These are phyloP conservation scores for Acaromyces ingoldii DNA, from an alignment of 1,284 basidiomycete species.

Conservation along the genomic window DNA sequence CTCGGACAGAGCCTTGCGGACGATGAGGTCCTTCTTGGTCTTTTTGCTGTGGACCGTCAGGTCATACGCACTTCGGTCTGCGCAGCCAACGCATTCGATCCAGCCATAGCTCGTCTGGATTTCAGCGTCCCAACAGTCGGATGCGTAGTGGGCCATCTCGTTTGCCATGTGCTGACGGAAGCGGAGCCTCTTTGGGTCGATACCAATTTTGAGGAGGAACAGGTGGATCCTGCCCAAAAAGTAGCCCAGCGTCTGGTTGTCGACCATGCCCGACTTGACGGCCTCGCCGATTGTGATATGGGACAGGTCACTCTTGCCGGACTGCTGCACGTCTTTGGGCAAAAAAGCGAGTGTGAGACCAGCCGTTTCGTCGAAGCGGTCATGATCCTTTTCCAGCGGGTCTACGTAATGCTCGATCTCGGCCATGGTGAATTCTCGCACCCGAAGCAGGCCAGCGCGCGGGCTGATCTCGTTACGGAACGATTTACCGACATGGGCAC, in stretches of 20 bases:
- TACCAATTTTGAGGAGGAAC: conserved; percentile 87
- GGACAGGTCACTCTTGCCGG: conserved; percentile 66
- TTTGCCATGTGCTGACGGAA: conserved; percentile 96
- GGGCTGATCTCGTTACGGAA: conserved; percentile 99
- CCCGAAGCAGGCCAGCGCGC: conserved; percentile 87
- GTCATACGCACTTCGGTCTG: conserved; percentile 95
- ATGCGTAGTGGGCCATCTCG: conserved; percentile 99
- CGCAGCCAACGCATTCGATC: conserved; percentile 99
- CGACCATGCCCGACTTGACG: conserved; percentile 74
- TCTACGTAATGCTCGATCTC: conserved; percentile 99
- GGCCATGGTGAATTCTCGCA: conserved; percentile 98
- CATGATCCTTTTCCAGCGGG: conserved; percentile 84
- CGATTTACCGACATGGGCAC: conserved; percentile 89
- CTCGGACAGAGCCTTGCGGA: conserved; percentile 77
- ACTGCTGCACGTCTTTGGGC: conserved; percentile 73
- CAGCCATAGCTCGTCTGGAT: conserved; percentile 91
- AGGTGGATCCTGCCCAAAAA: conserved; percentile 88
- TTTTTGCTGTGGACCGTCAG: conserved; percentile 59
- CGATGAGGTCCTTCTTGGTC: conserved; percentile 63
- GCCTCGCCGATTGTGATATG: conserved; percentile 81
- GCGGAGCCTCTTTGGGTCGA: conserved; percentile 75
- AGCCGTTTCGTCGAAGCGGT: conserved; percentile 74
- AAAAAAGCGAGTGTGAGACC: conserved; percentile 73
- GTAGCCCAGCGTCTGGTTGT: conserved; percentile 96
- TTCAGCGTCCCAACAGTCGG: conserved; percentile 99